Percentiles rank a stretch among this genome's conserved stretches.
These are phyloP conservation scores for Kwoniella europaea DNA, from an alignment of 768 basidiomycete species.

Conservation along the genomic window DNA sequence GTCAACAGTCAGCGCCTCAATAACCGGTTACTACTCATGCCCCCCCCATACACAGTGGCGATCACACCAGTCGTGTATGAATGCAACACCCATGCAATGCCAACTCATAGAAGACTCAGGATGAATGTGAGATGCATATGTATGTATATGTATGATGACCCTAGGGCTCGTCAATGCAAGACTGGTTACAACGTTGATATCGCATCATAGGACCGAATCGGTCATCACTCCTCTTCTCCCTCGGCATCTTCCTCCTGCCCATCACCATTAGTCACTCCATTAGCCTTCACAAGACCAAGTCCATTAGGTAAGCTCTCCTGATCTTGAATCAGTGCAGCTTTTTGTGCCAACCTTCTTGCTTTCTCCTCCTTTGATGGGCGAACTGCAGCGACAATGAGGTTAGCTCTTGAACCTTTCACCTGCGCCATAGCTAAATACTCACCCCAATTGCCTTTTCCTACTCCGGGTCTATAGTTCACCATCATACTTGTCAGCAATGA, in stretches of 20 bases:
- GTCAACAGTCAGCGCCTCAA: not conserved
- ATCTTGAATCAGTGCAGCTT: constrained; percentile 11
- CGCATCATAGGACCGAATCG: not conserved
- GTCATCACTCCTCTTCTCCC: constrained; percentile 38
- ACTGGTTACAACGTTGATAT: too few relatives aligned
- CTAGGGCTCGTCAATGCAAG: too few relatives aligned
- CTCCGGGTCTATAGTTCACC: constrained; percentile 25
- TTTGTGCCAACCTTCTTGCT: constrained; percentile 36
- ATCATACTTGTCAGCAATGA: not conserved
- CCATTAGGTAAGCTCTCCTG: constrained; percentile 6
- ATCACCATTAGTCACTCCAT: constrained; percentile 12
- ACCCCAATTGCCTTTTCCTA: constrained; percentile 56
- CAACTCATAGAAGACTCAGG: too few relatives aligned
- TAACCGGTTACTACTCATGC: too few relatives aligned
- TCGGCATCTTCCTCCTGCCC: constrained; percentile 45
- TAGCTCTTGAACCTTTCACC: not conserved
- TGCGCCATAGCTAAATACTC: constrained; percentile 26
- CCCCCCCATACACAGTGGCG: too few relatives aligned
- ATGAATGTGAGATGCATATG: too few relatives aligned
- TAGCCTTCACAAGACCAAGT: not conserved
- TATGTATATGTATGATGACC: too few relatives aligned
- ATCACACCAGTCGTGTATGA: too few relatives aligned
- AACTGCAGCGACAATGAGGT: constrained; percentile 27
- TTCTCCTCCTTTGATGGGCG: constrained; percentile 51
- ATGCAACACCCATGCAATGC: too few relatives aligned